Evolutionary conservation across 2,329 filamentous ascomycete genomes (phyloP).

Genomic region (Phialophora expanda): DNA sequence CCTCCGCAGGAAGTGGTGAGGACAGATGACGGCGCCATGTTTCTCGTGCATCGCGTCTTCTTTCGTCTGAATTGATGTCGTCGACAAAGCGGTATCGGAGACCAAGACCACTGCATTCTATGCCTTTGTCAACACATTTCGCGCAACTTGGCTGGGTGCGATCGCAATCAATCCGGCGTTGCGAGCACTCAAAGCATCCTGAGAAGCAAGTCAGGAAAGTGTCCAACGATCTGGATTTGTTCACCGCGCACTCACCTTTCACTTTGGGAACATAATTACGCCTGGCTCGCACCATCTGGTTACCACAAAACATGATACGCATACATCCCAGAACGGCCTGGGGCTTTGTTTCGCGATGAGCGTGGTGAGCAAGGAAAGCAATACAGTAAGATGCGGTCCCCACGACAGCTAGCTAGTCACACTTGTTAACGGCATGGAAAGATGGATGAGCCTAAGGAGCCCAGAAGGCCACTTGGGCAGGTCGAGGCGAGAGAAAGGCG

Average conservation of each 20-base stretch:
- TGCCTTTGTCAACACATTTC: conserved; percentile 44
- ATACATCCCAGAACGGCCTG: neutral
- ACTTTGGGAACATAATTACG: conserved; percentile 5
- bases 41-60: conserved; percentile 24
- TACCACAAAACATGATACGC: neutral
- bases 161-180: conserved; percentile 47
- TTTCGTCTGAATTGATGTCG: conserved; percentile 36
- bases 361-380: neutral
- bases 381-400: neutral
- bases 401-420: neutral
- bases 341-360: neutral
- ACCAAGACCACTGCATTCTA: conserved; percentile 43
- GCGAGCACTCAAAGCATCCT: conserved; percentile 46
- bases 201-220: neutral
- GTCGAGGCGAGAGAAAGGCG: no score
- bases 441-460: no score
- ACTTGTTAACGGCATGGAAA: no score
- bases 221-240: neutral
- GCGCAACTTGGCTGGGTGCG: conserved; percentile 41
- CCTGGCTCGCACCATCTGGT: neutral
- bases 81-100: conserved; percentile 41
- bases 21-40: neutral
- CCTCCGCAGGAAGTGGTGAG: neutral
- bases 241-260: neutral
- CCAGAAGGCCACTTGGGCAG: no score